A percentile compares a stretch with the other conserved stretches of the same genome.
phyloP scores from a whole-genome alignment of 345 rosid species.

The Eucalyptus pauciflora region DNA sequence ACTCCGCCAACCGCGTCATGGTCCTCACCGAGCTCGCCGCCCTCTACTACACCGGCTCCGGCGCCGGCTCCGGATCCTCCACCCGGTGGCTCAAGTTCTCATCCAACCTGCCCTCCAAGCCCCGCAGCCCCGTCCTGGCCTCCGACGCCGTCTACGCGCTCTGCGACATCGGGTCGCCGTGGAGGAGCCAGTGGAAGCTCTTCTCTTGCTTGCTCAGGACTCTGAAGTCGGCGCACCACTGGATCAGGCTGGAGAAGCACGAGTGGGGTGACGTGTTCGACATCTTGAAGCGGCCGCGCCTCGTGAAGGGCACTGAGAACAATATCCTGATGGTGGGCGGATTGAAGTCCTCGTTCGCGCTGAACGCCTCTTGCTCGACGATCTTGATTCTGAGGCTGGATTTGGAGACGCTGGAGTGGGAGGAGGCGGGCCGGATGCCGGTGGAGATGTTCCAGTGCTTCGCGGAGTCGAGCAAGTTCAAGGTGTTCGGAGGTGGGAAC shows the following conservation, averaged over 20 bases:
- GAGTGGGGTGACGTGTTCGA: conserved; percentile 90
- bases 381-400: conserved; percentile 68
- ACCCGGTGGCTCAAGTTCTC: conserved; percentile 64
- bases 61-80: not conserved
- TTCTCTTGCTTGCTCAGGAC: conserved; percentile 38
- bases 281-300: conserved; percentile 70
- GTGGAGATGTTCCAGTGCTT: conserved; percentile 64
- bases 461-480: conserved; percentile 66
- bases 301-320: conserved; percentile 46
- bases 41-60: conserved; percentile 35
- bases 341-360: conserved; percentile 53
- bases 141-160: conserved; percentile 55
- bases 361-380: conserved; percentile 73
- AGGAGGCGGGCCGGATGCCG: conserved; percentile 85
- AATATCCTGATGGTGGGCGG: conserved; percentile 78
- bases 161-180: conserved; percentile 85
- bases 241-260: conserved; percentile 66
- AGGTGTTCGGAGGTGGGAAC: conserved; percentile 86
- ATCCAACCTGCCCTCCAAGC: conserved; percentile 77
- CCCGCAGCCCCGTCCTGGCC: conserved; percentile 62
- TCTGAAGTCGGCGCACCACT: conserved; percentile 26
- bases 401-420: conserved; percentile 79
- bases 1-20: conserved; percentile 59
- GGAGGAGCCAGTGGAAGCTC: conserved; percentile 85
- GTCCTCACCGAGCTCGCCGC: conserved; percentile 76